Percentiles rank a stretch among this genome's conserved stretches.
phyloP scores from a whole-genome alignment of 768 basidiomycete species.

The Pulveroboletus sp. region DNA sequence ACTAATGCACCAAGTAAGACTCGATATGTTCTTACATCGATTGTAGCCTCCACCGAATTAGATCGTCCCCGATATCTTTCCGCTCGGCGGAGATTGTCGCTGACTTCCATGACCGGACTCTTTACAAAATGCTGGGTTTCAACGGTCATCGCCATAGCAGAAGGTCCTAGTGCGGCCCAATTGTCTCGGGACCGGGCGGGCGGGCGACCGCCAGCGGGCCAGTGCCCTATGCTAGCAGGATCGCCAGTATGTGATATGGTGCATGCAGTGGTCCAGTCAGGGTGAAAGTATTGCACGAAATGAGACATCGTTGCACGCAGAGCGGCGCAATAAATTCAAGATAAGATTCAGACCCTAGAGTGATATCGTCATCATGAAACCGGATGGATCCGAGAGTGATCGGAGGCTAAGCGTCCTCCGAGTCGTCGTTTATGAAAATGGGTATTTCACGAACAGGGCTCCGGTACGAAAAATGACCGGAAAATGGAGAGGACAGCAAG shows the following conservation, averaged over 20 bases:
- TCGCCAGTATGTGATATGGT: background rate
- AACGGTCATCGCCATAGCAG: background rate
- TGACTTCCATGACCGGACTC: background rate
- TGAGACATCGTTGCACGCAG: background rate
- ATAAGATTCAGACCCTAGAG: background rate
- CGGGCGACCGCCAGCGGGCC: background rate
- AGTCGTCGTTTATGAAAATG: background rate
- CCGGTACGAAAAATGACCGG: background rate
- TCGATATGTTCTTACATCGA: too few relatives aligned
- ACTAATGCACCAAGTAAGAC: too few relatives aligned
- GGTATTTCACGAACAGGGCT: background rate
- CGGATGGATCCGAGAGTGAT: background rate
- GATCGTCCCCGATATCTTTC: constrained; percentile 11
- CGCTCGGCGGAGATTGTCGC: constrained; percentile 9
- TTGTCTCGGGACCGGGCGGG: constrained; percentile 7
- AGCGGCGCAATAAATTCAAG: background rate
- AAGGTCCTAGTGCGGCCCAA: background rate
- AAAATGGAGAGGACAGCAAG: constrained; percentile 1
- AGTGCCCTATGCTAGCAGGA: background rate
- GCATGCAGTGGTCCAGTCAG: background rate
- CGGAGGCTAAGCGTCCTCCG: background rate
- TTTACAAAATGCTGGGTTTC: constrained; percentile 8
- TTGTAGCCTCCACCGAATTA: background rate
- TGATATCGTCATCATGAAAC: background rate
- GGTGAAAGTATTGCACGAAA: background rate